phyloP scores from a whole-genome alignment of 2,329 filamentous ascomycete genomes.

The Neocucurbitaria cava region DNA sequence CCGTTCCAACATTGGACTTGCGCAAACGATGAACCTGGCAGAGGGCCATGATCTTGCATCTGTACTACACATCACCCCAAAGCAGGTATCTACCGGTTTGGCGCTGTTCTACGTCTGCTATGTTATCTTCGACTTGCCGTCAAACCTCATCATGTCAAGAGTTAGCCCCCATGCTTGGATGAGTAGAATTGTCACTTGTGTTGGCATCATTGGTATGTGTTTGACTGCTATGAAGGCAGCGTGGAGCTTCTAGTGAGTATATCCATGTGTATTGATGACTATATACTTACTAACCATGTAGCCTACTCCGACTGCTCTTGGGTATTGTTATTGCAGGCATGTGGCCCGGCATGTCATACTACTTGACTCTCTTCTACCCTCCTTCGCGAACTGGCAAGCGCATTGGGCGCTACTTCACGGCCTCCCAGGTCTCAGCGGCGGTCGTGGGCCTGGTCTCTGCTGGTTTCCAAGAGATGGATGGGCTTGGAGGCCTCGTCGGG shows the following conservation, averaged over 20 bases:
- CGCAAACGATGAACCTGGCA: slow-evolving; percentile 88
- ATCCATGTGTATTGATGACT: not conserved
- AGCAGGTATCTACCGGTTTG: slow-evolving; percentile 82
- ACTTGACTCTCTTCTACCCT: slow-evolving; percentile 89
- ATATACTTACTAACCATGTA: slow-evolving; percentile 5
- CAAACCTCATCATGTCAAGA: slow-evolving; percentile 86
- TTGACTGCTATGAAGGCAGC: slow-evolving; percentile 81
- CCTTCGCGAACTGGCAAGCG: slow-evolving; percentile 85
- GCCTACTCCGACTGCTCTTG: slow-evolving; percentile 81
- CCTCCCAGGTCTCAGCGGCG: slow-evolving; percentile 85
- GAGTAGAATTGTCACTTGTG: slow-evolving; percentile 86
- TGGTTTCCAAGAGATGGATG: slow-evolving; percentile 92
- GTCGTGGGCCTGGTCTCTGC: slow-evolving; percentile 90
- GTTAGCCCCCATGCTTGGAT: slow-evolving; percentile 90
- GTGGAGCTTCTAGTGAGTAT: slow-evolving; percentile 79
- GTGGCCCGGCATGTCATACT: slow-evolving; percentile 96
- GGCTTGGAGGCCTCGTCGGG: slow-evolving; percentile 74
- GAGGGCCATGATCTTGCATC: slow-evolving; percentile 76
- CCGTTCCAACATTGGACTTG: slow-evolving; percentile 87
- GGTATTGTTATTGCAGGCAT: slow-evolving; percentile 90
- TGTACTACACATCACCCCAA: slow-evolving; percentile 71
- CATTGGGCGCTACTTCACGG: slow-evolving; percentile 89
- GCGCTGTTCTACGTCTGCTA: slow-evolving; percentile 93
- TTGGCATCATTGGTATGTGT: slow-evolving; percentile 82
- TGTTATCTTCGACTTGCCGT: slow-evolving; percentile 86